phyloP scores from a whole-genome alignment of 768 basidiomycete species.

The Suillus occidentalis region DNA sequence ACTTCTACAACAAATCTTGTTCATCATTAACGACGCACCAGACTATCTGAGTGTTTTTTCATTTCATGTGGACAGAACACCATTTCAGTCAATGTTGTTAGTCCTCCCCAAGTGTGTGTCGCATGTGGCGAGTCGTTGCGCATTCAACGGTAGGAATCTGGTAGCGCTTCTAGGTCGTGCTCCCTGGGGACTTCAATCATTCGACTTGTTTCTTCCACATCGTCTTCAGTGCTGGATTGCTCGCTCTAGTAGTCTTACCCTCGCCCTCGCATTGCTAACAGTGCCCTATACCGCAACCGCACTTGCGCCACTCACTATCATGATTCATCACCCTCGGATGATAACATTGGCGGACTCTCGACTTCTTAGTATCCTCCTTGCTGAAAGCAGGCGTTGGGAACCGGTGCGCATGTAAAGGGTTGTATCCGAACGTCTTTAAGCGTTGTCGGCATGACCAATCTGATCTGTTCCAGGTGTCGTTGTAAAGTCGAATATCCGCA shows the following conservation, averaged over 20 bases:
- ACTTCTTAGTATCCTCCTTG: not conserved
- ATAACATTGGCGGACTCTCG: not conserved
- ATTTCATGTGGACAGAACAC: not conserved
- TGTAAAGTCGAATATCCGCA: conserved; percentile 12
- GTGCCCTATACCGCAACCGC: not conserved
- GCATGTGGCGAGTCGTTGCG: not conserved
- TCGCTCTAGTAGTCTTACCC: not conserved
- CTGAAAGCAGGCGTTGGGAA: too few relatives aligned
- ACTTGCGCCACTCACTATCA: too few relatives aligned
- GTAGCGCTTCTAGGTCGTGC: not conserved
- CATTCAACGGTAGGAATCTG: not conserved
- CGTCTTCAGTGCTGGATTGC: not conserved
- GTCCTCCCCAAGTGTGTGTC: not conserved
- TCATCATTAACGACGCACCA: not conserved
- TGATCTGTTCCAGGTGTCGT: conserved; percentile 29
- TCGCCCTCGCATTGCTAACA: not conserved
- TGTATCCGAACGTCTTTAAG: conserved; percentile 21
- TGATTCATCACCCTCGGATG: not conserved
- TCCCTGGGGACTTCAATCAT: not conserved
- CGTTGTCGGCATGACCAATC: conserved; percentile 33
- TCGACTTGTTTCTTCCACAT: not conserved
- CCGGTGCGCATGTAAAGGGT: conserved; percentile 22
- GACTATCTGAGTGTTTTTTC: not conserved
- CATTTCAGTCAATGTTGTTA: not conserved
- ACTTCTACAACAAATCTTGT: not conserved